These are phyloP conservation scores for Bathelium albidoporum DNA, from an alignment of 495 filamentous ascomycete species.

Conservation along the genomic window DNA sequence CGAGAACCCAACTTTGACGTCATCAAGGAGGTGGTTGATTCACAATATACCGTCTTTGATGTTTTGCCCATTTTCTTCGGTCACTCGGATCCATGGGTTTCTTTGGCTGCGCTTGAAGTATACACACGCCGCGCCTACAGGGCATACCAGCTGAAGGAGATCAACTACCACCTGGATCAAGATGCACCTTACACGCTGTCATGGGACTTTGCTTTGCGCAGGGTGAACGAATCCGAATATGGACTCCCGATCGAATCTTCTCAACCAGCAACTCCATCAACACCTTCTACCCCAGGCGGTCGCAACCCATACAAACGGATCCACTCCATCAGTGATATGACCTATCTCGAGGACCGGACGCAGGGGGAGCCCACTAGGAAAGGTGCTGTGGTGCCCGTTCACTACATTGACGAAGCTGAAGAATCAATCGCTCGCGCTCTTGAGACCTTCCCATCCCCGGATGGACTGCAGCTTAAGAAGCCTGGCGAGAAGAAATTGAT, in stretches of 20 bases:
- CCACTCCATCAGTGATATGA: conserved; percentile 93
- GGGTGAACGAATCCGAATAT: conserved; percentile 81
- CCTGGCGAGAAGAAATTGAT: conserved; percentile 41
- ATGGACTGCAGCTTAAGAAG: conserved; percentile 33
- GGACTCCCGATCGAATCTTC: conserved; percentile 65
- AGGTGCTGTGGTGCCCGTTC: conserved; percentile 88
- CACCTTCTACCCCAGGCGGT: conserved; percentile 48
- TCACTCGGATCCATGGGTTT: conserved; percentile 90
- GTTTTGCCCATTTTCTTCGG: conserved; percentile 90
- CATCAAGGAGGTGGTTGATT: conserved; percentile 95
- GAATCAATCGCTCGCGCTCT: conserved; percentile 72
- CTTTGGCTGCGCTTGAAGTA: conserved; percentile 84
- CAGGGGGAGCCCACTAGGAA: conserved; percentile 71
- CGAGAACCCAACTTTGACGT: conserved; percentile 76
- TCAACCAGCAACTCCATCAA: conserved; percentile 74
- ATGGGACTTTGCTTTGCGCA: conserved; percentile 92
- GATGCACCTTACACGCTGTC: conserved; percentile 76
- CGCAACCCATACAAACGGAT: conserved; percentile 61
- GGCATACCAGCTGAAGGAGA: conserved; percentile 78
- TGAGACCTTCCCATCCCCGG: conserved; percentile 59
- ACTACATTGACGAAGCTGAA: conserved; percentile 87
- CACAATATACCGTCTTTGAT: conserved; percentile 95
- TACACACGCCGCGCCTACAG: conserved; percentile 95
- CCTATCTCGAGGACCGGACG: conserved; percentile 60
- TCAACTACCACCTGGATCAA: conserved; percentile 70